Base-by-base conservation (phyloP, 352 stramenopile genomes). In the Aphanomyces astaci region DNA sequence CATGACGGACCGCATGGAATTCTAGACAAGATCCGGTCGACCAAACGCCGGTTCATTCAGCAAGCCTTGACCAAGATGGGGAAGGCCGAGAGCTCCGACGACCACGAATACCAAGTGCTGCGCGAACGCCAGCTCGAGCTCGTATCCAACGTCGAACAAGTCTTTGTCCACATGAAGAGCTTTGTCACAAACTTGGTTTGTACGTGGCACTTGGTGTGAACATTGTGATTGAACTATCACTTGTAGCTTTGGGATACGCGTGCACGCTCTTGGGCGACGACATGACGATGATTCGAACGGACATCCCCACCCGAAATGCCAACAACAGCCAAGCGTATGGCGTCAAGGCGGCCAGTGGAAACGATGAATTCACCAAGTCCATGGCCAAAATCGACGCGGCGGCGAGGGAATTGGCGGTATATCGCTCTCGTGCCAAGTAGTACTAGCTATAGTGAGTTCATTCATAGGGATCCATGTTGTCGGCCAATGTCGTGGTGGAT, bases 31-130 rank as follows among this genome's bases (percentile, higher is more conserved):
- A 71, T 83, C 45, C 76, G 76, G n/a, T 73, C 70, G 49, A 69
- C 70, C 28, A 83, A 83, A 63, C 75, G 75, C 13, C 75, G 76
- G 11, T 67, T 83, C 28, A 76, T 83, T 46, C 76, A 83, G 52
- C 75, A 83, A 59, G 63, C 80, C 2, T 66, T 83, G 2, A 76
- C 77, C 32, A 79, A 81, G 63, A 48, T 83, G 25, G 75, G 76
- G 9, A 74, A 81, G 51, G 66, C 75, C 7, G 76, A 81, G 30
- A 53, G 57, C 1, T 79, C 75, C 1, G 75, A 78, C 28, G 76
- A 83, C 48, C 57, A 66, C 24, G 76, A 83, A 67, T 83, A 83
- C 54, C 63, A 72, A 22, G 33, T 30, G 24, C 70, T 79, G 24
- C 75, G 71, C 4, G 66, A 73, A 15, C 72, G 73, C 13, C 74